A percentile compares a stretch with the other conserved stretches of the same genome.
phyloP scores from a whole-genome alignment of 2,329 filamentous ascomycete species.

The Neoascochyta sp. region DNA sequence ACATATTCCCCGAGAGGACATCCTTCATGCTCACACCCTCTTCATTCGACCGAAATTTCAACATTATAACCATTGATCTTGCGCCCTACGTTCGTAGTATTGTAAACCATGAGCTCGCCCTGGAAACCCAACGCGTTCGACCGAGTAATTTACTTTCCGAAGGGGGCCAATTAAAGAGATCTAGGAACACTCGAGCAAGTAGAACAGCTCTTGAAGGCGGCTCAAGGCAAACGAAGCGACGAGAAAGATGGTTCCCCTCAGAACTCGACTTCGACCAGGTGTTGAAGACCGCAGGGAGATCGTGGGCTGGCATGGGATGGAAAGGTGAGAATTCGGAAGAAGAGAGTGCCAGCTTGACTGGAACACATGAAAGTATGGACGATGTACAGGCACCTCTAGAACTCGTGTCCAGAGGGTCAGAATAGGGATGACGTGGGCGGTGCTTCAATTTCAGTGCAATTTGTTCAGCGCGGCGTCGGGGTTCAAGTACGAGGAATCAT shows the following conservation, averaged over 20 bases:
- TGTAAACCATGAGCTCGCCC: conserved; percentile 66
- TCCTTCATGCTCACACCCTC: conserved; percentile 59
- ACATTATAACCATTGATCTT: conserved; percentile 68
- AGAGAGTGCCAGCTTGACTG: conserved; percentile 5
- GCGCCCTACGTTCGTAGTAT: conserved; percentile 90
- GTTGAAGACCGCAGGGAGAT: conserved; percentile 55
- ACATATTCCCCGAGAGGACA: conserved; percentile 26
- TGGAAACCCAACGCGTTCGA: conserved; percentile 64
- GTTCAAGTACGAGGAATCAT: too few species aligned
- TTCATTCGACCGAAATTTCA: conserved; percentile 69
- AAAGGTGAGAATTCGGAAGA: conserved; percentile 6
- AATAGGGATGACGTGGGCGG: too few species aligned
- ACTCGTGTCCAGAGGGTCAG: too few species aligned
- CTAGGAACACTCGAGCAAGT: conserved; percentile 69
- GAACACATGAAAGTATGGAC: conserved; percentile 10
- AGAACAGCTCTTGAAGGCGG: conserved; percentile 75
- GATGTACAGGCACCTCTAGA: too few species aligned
- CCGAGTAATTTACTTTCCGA: conserved; percentile 62
- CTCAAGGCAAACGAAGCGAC: conserved; percentile 60
- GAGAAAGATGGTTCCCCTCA: conserved; percentile 68
- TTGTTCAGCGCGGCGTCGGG: too few species aligned
- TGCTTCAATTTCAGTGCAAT: too few species aligned
- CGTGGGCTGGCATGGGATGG: conserved; percentile 40
- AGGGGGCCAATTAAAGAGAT: conserved; percentile 54
- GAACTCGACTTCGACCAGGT: conserved; percentile 59